Evolutionary conservation across 805 yeast genomes (phyloP), one percentile per base, ranked within the genome.

Genomic region (Zygotorulaspora florentina): DNA sequence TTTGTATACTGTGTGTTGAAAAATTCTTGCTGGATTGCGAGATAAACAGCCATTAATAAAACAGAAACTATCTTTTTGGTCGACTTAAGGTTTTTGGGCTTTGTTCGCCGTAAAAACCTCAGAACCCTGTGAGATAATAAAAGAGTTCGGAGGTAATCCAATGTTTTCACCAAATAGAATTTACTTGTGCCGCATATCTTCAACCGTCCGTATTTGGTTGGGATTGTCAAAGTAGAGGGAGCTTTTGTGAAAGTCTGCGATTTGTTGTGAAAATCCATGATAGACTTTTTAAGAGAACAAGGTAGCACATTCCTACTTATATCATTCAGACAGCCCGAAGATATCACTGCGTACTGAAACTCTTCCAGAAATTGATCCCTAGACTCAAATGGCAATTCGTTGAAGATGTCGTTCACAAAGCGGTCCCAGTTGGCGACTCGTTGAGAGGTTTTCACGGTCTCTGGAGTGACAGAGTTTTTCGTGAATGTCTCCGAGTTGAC

Each of bases 301-400:
- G 52, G 45, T 50, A 59, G 28, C 58, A 61, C 40, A 57, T 61
- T 30, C 56, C 53, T 34, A 63, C 66, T 26, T 62, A 66, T 39
- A 50, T 68, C 73, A 44, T 72, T 73, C 28, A 79, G 56, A 15
- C 78, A 59, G 43, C 71, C 75, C 7, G 80, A 74, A 3, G 80
- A 71, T 5, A 78, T 69, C 2, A 79, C 57, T 3, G 68, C 58
- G 55, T 77, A 79, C 38, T 77, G 69, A 51, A 77, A 75, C 50
- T 77, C 77, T 46, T 79, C 83, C 23, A 68, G 51, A 52, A 77
- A 79, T 27, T 49, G 51, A 23, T 48, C 48, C 26, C 50, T 35
- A 3, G 27, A n/a, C 8, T 29, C 41, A 33, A 31, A 49, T 11
- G 58, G 54, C 2, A 40, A 4, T 29, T 48, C 40, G 18, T 42